Percentiles rank a stretch among this genome's conserved stretches.
These are phyloP conservation scores for Medicago ruthenica DNA, from an alignment of 306 rosid species.

Conservation along the genomic window DNA sequence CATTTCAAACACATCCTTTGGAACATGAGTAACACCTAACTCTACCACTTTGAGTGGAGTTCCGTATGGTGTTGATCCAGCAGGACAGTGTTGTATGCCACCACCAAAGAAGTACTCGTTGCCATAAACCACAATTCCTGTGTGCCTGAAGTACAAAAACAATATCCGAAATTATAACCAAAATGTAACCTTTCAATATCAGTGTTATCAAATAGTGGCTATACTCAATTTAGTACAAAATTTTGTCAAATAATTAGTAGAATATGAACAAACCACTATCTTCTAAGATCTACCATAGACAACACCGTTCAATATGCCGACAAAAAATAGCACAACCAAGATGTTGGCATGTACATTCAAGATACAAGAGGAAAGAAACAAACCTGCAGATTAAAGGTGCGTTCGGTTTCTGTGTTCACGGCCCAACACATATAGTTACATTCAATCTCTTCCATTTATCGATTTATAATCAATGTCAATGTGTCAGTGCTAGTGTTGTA, in stretches of 20 bases:
- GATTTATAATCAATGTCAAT: not conserved
- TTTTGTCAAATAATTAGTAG: not conserved
- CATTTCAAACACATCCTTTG: slow-evolving; percentile 83
- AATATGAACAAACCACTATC: not conserved
- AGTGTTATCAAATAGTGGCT: not conserved
- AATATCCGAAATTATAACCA: not conserved
- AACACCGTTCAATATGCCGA: not conserved
- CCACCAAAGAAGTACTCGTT: slow-evolving; percentile 95
- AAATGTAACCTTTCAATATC: not conserved
- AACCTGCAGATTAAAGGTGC: no score
- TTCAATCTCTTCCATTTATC: not conserved
- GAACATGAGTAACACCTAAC: slow-evolving; percentile 84
- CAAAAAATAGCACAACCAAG: not conserved
- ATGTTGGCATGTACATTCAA: not conserved
- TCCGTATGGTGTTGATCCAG: slow-evolving; percentile 86
- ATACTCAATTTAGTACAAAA: not conserved
- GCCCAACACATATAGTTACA: not conserved
- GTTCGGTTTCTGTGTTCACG: no score
- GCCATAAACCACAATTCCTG: slow-evolving; percentile 90
- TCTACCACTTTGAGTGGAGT: slow-evolving; percentile 77
- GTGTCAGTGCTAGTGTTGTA: not conserved
- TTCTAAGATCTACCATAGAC: not conserved
- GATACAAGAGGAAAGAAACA: not conserved
- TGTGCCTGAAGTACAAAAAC: slow-evolving; percentile 67
- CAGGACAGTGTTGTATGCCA: slow-evolving; percentile 76